Base-by-base conservation (phyloP, 805 yeast genomes). In the Metschnikowia kunwiensis region DNA sequence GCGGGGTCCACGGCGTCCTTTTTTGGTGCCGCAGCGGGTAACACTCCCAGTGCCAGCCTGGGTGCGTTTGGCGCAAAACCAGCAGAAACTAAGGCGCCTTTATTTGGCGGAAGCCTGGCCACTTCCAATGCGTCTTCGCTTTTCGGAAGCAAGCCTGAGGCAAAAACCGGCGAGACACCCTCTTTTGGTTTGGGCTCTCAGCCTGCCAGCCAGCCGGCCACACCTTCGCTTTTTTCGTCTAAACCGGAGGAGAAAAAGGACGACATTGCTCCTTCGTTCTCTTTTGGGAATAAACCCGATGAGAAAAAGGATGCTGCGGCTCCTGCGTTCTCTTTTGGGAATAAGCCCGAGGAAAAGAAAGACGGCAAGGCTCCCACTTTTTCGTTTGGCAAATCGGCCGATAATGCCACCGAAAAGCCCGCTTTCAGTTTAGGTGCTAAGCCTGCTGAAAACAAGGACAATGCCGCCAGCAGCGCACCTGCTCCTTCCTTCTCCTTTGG, bases 351-450 rank as follows among this genome's bases (percentile, higher is more conserved):
- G 12, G 42, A 50, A 12, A 16, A 5, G 12, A 23, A 23, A 18
- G 22, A 22, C 18, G 31, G 14, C 6, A 26, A 32, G 22, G 36
- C 57, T 3, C 40, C 43, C 3, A 54, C 52, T 3, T 45, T 47
- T 17, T 42, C 50, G 3, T 54, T 58, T 33, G 61, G 60, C 10
- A 53, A 54, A 29, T 38, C 50, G 11, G 33, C 30, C 8, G 32
- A 24, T 15, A 30, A 30, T 2, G 12, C 18, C 9, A 42, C 25
- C 32, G 39, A 31, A 33, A 32, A 20, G 16, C 38, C 43, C 3
- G 55, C 52, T 2, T 45, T 47, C 19, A 40, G 49, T 4, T 56
- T 57, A 30, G 61, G 60, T 5, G 55, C 52, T 8, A 53, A 54
- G n/a, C n/a, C n/a, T n/a, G n/a, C n/a, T n/a, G n/a, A n/a, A n/a